Base-by-base conservation (phyloP, 2,329 filamentous ascomycete species). In the Penicillium polonicum region DNA sequence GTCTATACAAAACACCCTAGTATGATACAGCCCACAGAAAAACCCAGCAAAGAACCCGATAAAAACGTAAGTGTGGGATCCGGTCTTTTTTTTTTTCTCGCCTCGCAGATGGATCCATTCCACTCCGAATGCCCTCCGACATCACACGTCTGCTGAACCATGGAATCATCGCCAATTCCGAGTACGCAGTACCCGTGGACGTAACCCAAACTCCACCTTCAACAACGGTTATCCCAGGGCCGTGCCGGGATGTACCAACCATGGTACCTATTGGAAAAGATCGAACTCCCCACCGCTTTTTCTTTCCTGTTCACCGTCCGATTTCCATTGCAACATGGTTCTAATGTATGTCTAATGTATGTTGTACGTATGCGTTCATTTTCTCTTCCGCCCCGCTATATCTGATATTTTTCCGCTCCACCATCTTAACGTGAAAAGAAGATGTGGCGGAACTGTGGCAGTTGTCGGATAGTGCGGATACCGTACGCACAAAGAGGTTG, bases 211-310 rank as follows among this genome's bases (percentile, higher is more conserved):
- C 59, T 66, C 65, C 64, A 66, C 65, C 29, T 38, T 53, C 39
- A 63, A 62, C 57, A 65, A 60, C 60, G 64, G 65, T 62, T 65
- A 43, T 62, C 21, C 41, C 19, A 60, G 65, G 65, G 60, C 64
- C 64, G 65, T 61, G 52, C 65, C 65, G 65, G 58, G 25, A 21
- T 29, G 7, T 17, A 60, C 44, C 55, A 64, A 64, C 65, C 64
- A 66, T 60, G 64, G 64, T 62, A 58, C 25, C 25, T 33, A 25
- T 27, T 17, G 43, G 38, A 19, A 23, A 42, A 48, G 29, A 31
- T 29, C 36, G 19, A 57, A 57, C 55, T 48, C 8, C 13, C 29
- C n/a, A 59, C 58, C 23, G 39, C 44, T 55, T 59, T 38, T 48
- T 17, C 33, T 55, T 27, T 36, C 35, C 44, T 53, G 9, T 21